These are phyloP conservation scores for Linnemannia elongata DNA, from an alignment of 192 early-diverging fungal genomes.

Conservation along the genomic window DNA sequence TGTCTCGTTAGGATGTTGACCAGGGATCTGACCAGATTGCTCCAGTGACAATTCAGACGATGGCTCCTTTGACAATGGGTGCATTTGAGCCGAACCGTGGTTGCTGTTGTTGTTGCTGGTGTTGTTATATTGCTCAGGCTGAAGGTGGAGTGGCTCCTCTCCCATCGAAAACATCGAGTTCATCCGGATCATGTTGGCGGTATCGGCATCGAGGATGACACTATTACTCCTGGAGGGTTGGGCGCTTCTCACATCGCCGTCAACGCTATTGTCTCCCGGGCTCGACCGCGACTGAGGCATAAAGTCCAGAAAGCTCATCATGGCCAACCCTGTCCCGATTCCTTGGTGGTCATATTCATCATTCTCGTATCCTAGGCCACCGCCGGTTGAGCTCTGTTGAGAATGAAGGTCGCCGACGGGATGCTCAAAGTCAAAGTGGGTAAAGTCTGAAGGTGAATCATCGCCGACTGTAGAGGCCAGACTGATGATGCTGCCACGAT, in stretches of 20 bases:
- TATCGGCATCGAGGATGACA: slow-evolving; percentile 46
- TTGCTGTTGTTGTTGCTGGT: neutral
- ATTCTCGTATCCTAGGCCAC: slow-evolving; percentile 28
- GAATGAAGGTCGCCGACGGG: slow-evolving; percentile 32
- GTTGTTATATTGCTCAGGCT: slow-evolving; percentile 14
- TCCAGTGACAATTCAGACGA: slow-evolving; percentile 3
- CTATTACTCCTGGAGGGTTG: slow-evolving; percentile 53
- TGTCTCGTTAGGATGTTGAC: slow-evolving; percentile 50
- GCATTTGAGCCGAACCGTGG: neutral
- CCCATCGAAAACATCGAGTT: slow-evolving; percentile 34
- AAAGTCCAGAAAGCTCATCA: slow-evolving; percentile 54
- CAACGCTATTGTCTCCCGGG: slow-evolving; percentile 36
- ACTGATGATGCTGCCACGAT: slow-evolving; percentile 56
- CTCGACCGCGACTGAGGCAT: slow-evolving; percentile 35
- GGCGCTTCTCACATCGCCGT: slow-evolving; percentile 32
- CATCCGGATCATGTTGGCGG: slow-evolving; percentile 28
- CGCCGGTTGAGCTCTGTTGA: slow-evolving; percentile 12
- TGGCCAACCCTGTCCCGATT: slow-evolving; percentile 44
- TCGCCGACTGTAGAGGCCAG: slow-evolving; percentile 49
- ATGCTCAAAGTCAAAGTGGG: slow-evolving; percentile 32
- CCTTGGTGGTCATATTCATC: slow-evolving; percentile 53
- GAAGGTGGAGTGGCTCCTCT: slow-evolving; percentile 26
- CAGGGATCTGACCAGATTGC: slow-evolving; percentile 13
- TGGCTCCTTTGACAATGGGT: slow-evolving; percentile 25
- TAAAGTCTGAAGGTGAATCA: slow-evolving; percentile 52